Base-by-base conservation (phyloP, 306 rosid species). In the Fagus crenata region DNA sequence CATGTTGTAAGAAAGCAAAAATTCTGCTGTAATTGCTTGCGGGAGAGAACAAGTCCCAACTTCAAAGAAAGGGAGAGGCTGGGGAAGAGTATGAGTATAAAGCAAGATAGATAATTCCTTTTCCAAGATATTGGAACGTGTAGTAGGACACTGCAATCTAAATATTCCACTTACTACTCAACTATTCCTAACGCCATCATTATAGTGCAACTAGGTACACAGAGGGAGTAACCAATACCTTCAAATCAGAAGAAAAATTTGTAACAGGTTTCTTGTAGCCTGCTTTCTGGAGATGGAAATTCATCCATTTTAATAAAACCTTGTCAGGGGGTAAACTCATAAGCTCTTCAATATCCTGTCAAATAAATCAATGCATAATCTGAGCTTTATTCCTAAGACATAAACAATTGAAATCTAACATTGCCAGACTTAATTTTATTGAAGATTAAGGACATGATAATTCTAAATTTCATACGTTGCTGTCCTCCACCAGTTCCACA, bases 261-360 rank as follows among this genome's bases (percentile, higher is more conserved):
- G 84, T 84, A 65, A 96, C 94, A 6, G 84, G 69, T 86, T 91
- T 92, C 81, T 92, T 82, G 65, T 89, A 96, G 64, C 99, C 97
- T 68, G 94, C 98, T 81, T 86, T 91, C 61, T 89, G 87, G 77
- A 96, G 94, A 86, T 92, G 99, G 86, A 91, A 96, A 74, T 96
- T 96, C 99, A 96, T 89, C 99, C 99, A 96, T 77, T 88, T 92
- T 72, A 96, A 86, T 33, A 92, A 86, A 59, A 96, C 91, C 83
- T 92, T 96, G 77, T 96, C 98, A 1, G 99, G 99, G 14, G 99
- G 88, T 81, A 91, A 89, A 86, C 80, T 91, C 82, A 96, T 81
- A 85, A 92, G 96, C 89, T 96, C 99, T 88, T 96, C 99, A 76
- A 96, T 89, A 43, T 92, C 98, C 99, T 96, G 84, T 69, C 71